Evolutionary conservation across 2,329 filamentous ascomycete genomes (phyloP).

Genomic region (Ophiognomonia clavigignenti-juglandacearum): DNA sequence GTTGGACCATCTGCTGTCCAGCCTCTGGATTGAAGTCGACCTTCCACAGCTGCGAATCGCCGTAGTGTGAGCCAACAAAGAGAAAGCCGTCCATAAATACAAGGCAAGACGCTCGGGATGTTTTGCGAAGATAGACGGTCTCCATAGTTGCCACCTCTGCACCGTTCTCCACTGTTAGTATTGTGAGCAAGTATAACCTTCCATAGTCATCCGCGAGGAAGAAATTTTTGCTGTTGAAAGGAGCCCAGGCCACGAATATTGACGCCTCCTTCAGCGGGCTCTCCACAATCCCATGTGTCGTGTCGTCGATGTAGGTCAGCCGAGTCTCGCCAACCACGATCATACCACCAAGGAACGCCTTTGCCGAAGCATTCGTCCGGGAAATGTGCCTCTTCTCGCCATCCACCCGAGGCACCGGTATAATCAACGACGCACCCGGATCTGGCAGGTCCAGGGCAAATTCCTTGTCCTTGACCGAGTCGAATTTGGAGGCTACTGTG

Average conservation of each 20-base stretch:
- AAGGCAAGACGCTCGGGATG: conserved; percentile 71
- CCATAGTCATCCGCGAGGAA: conserved; percentile 93
- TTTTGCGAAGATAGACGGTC: conserved; percentile 59
- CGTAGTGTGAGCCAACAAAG: conserved; percentile 88
- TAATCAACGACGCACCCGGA: conserved; percentile 54
- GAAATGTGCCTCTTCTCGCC: conserved; percentile 57
- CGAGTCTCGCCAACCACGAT: conserved; percentile 75
- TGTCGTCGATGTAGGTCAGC: conserved; percentile 79
- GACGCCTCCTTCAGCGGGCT: conserved; percentile 66
- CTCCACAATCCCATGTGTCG: conserved; percentile 62
- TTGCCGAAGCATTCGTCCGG: conserved; percentile 46
- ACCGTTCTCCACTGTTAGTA: conserved; percentile 52
- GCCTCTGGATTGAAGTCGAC: conserved; percentile 47
- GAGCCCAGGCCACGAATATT: conserved; percentile 88
- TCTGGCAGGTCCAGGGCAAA: conserved; percentile 50
- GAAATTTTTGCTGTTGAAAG: conserved; percentile 75
- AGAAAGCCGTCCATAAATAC: conserved; percentile 72
- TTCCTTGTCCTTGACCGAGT: conserved; percentile 50
- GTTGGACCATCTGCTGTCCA: conserved; percentile 41
- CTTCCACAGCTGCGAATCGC: conserved; percentile 79
- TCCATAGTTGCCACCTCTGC: conserved; percentile 69
- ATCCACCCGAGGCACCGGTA: conserved; percentile 53
- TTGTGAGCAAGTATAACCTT: conserved; percentile 75
- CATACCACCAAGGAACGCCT: conserved; percentile 62
- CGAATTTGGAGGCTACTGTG: conserved; percentile 48